These are phyloP conservation scores for Geotrichum klebahnii DNA, from an alignment of 1,139 yeast species.

Conservation along the genomic window DNA sequence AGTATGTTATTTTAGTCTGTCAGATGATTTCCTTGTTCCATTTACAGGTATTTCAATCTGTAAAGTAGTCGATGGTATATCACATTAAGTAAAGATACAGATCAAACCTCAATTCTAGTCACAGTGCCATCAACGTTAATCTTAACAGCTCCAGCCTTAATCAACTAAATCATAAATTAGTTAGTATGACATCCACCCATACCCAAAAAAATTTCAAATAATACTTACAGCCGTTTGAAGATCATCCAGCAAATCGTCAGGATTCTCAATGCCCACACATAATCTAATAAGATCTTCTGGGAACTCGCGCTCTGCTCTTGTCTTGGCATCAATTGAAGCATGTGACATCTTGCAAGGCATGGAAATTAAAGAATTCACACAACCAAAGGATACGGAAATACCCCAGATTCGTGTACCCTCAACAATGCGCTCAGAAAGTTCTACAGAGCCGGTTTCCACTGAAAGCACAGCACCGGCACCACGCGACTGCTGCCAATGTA, in stretches of 20 bases:
- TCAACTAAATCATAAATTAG: slow-evolving; percentile 16
- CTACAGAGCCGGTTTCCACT: slow-evolving; percentile 77
- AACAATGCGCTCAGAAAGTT: slow-evolving; percentile 65
- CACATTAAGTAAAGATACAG: too few species aligned
- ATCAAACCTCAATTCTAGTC: slow-evolving; percentile 6
- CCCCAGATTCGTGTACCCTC: slow-evolving; percentile 75
- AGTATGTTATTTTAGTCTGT: too few species aligned
- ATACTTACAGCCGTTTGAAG: slow-evolving; percentile 52
- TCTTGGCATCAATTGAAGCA: slow-evolving; percentile 87
- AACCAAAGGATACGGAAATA: slow-evolving; percentile 89
- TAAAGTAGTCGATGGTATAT: too few species aligned
- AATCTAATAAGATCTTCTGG: slow-evolving; percentile 88
- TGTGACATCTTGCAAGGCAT: slow-evolving; percentile 96
- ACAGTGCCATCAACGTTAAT: slow-evolving; percentile 20
- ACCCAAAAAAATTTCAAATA: slow-evolving; percentile 22
- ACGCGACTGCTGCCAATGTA: slow-evolving; percentile 70
- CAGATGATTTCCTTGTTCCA: too few species aligned
- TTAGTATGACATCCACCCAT: slow-evolving; percentile 1
- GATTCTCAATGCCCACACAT: slow-evolving; percentile 80
- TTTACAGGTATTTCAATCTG: too few species aligned
- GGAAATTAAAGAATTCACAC: slow-evolving; percentile 85
- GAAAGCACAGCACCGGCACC: slow-evolving; percentile 90
- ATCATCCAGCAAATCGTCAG: slow-evolving; percentile 62
- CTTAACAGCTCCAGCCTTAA: slow-evolving; percentile 31
- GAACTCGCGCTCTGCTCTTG: slow-evolving; percentile 79